Percentiles rank a stretch among this genome's conserved stretches.
phyloP scores from a whole-genome alignment of 305 asterid genomes.

The Solanum hybrid region DNA sequence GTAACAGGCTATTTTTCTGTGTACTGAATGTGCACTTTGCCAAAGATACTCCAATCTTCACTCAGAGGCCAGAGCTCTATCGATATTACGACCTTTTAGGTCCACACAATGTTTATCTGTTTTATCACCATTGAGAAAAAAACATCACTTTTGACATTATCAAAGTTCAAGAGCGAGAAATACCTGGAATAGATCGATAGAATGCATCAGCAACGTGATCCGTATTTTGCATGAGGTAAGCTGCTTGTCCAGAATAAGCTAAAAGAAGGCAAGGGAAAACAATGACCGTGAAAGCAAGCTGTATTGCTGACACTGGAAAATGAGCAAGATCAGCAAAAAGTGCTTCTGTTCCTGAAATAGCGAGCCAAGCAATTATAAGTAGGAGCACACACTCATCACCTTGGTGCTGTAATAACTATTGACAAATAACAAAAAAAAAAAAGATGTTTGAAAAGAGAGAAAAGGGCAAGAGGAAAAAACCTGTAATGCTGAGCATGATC shows the following conservation, averaged over 20 bases:
- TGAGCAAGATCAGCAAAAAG: slow-evolving; percentile 97
- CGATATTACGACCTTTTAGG: background rate
- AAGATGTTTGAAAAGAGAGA: background rate
- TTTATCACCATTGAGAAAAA: background rate
- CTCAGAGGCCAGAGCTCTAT: background rate
- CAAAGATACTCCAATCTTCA: background rate
- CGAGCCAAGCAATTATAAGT: slow-evolving; percentile 6
- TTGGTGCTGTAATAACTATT: background rate
- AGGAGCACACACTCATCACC: background rate
- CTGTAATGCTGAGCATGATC: slow-evolving; percentile 97
- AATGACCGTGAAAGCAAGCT: slow-evolving; percentile 78
- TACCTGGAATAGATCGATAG: slow-evolving; percentile 96
- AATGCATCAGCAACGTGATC: slow-evolving; percentile 79
- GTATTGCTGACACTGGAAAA: slow-evolving; percentile 85
- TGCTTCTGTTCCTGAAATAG: slow-evolving; percentile 88
- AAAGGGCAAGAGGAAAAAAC: slow-evolving; percentile 17
- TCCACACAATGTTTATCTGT: background rate
- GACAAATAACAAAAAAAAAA: background rate
- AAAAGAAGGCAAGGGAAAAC: slow-evolving; percentile 95
- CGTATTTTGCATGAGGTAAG: slow-evolving; percentile 68
- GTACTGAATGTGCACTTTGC: background rate
- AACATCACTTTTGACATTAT: background rate
- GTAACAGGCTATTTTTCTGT: background rate
- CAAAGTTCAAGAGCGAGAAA: slow-evolving; percentile 3
- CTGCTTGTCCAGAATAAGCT: slow-evolving; percentile 97